These are phyloP conservation scores for Plasmopara viticola DNA, from an alignment of 352 stramenopile genomes.

Conservation along the genomic window DNA sequence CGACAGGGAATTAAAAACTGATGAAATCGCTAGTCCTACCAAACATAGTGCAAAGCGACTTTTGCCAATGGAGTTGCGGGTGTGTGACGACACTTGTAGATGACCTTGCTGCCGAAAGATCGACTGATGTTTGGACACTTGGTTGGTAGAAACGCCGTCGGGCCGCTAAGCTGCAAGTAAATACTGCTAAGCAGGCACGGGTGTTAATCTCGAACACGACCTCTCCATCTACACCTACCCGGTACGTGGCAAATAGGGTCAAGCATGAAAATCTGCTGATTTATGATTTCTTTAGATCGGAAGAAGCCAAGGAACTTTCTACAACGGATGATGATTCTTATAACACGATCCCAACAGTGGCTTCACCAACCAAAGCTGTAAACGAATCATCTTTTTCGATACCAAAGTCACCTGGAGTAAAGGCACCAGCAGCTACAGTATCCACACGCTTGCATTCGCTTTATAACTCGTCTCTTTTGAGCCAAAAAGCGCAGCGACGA, in stretches of 20 bases:
- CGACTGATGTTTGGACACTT: constrained; percentile 7
- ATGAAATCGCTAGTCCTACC: constrained; percentile 10
- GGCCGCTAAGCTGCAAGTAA: constrained; percentile 47
- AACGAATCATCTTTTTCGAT: constrained; percentile 2
- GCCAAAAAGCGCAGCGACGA: constrained; percentile 15
- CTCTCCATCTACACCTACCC: constrained; percentile 1
- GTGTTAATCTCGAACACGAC: neutral
- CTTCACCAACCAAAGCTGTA: neutral
- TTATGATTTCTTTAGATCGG: neutral
- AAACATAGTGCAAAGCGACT: constrained; percentile 38
- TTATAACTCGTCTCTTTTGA: constrained; percentile 25
- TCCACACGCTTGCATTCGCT: constrained; percentile 31
- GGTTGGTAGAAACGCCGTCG: constrained; percentile 47
- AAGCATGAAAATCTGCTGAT: constrained; percentile 1
- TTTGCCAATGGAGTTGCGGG: constrained; percentile 64
- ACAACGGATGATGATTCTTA: neutral
- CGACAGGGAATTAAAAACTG: constrained; percentile 5
- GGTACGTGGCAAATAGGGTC: constrained; percentile 7
- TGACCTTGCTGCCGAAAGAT: constrained; percentile 6
- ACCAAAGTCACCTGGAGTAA: constrained; percentile 1
- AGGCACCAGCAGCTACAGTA: constrained; percentile 1
- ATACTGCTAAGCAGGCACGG: constrained; percentile 9
- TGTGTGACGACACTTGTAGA: constrained; percentile 20
- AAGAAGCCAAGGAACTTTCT: neutral
- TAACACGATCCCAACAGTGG: neutral